Percentiles rank a stretch among this genome's conserved stretches.
Conservation (phyloP, 2,329 filamentous ascomycete genomes). For the Arthrobotrys megalospora region DNA sequence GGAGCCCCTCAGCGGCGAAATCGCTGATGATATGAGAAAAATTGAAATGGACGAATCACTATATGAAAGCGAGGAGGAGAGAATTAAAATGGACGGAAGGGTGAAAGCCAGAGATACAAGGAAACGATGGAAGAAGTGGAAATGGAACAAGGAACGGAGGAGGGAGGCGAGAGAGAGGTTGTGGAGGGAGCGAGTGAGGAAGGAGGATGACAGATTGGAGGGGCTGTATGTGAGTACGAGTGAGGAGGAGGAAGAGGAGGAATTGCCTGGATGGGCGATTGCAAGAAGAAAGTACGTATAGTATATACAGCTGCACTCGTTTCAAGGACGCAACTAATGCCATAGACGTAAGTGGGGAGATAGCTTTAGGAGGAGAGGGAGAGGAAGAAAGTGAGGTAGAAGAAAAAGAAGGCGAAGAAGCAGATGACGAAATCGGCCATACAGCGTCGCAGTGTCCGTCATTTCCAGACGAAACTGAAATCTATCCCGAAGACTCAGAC, state of each 20-base stretch:
- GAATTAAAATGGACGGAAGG: background rate
- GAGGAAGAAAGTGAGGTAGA: background rate
- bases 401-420: constrained; percentile 15
- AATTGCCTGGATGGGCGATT: background rate
- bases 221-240: background rate
- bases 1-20: background rate
- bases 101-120: no score
- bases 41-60: background rate
- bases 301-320: background rate
- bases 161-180: background rate
- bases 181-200: background rate
- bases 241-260: background rate
- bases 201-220: background rate
- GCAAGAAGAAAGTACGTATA: no score
- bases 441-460: constrained; percentile 2
- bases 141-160: background rate
- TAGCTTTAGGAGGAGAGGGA: background rate
- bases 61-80: constrained; percentile 2
- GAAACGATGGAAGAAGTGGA: background rate
- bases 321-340: background rate
- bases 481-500: background rate
- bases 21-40: background rate
- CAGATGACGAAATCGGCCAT: constrained; percentile 4
- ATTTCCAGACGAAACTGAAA: background rate
- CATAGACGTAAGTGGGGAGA: background rate